phyloP scores from a whole-genome alignment of 1,139 yeast genomes.

The Candida tunisiensis region DNA sequence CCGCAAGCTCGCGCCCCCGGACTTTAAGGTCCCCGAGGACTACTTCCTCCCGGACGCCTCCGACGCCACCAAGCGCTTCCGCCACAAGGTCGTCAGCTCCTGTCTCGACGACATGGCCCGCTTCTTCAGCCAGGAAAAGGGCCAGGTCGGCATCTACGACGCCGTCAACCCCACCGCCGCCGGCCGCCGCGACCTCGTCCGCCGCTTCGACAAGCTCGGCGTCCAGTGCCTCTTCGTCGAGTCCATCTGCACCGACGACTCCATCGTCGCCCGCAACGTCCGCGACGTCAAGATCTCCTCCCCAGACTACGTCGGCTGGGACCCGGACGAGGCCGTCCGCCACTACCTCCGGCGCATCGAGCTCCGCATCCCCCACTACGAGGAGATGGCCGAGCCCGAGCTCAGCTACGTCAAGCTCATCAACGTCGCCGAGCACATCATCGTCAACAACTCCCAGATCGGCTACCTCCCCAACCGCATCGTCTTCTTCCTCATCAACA shows the following conservation, averaged over 20 bases:
- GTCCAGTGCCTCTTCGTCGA: conserved; percentile 80
- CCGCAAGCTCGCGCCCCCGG: conserved; percentile 32
- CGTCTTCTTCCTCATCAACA: conserved; percentile 77
- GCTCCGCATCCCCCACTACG: conserved; percentile 26
- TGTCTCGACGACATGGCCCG: conserved; percentile 54
- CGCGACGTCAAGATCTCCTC: conserved; percentile 67
- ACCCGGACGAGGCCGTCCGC: conserved; percentile 24
- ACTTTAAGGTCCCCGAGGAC: conserved; percentile 40
- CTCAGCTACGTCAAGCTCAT: conserved; percentile 65
- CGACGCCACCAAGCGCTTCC: conserved; percentile 38
- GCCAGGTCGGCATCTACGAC: conserved; percentile 92
- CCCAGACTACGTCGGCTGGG: conserved; percentile 76
- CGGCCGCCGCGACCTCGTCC: conserved; percentile 43
- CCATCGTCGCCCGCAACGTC: conserved; percentile 57
- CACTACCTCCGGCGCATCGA: conserved; percentile 29
- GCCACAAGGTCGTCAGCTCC: conserved; percentile 41
- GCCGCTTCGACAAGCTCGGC: conserved; percentile 34
- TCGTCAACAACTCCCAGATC: conserved; percentile 63
- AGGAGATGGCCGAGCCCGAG: conserved; percentile 25
- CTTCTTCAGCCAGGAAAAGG: conserved; percentile 55
- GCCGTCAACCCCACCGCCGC: conserved; percentile 76
- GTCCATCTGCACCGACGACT: conserved; percentile 62
- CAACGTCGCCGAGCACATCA: conserved; percentile 79
- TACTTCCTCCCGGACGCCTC: conserved; percentile 52
- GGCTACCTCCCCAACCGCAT: conserved; percentile 85